These are phyloP conservation scores for Grigorovia transvaalensis DNA, from an alignment of 805 yeast genomes.

Conservation along the genomic window DNA sequence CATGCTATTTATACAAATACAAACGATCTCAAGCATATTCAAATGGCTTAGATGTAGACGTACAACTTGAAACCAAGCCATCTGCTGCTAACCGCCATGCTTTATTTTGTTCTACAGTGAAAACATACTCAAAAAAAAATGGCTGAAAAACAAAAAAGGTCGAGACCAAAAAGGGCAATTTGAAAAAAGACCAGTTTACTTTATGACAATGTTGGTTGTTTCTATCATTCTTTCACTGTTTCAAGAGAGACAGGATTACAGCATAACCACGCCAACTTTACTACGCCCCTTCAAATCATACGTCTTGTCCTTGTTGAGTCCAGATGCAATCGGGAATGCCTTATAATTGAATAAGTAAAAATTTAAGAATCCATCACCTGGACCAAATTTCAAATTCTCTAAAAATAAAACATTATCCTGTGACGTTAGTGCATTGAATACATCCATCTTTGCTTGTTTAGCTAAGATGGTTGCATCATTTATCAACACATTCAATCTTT, in stretches of 20 bases:
- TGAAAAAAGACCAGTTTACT: too few relatives aligned
- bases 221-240: neutral
- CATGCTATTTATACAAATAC: neutral
- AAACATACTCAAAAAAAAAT: neutral
- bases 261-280: conserved; percentile 84
- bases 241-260: conserved; percentile 29
- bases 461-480: conserved; percentile 71
- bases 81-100: neutral
- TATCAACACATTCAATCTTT: conserved; percentile 52
- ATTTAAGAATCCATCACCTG: conserved; percentile 87
- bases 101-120: neutral
- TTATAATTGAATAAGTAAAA: conserved; percentile 87
- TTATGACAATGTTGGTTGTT: neutral
- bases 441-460: conserved; percentile 61
- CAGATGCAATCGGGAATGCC: conserved; percentile 74
- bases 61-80: neutral
- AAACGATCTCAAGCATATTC: neutral
- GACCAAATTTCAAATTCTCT: conserved; percentile 76
- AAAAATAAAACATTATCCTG: conserved; percentile 84
- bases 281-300: conserved; percentile 49
- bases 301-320: conserved; percentile 49
- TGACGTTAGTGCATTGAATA: conserved; percentile 83
- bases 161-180: neutral
- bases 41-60: neutral
- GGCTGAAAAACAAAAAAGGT: neutral